Base-by-base conservation (phyloP, 257 asterid genomes). In the Solanum dulcamara region DNA sequence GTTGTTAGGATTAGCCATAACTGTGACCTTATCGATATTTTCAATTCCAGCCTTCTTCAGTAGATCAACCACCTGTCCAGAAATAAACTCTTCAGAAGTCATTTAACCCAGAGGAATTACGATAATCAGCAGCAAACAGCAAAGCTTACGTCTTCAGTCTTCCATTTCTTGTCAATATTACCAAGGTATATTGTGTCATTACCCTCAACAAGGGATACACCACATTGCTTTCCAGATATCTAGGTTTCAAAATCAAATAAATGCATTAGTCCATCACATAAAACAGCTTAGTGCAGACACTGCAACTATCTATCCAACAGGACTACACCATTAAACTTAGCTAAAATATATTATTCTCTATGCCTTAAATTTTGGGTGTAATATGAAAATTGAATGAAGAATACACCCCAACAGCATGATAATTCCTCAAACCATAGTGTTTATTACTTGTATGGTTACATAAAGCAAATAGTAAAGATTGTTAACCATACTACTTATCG, bases 151-250 rank as follows among this genome's bases (percentile, higher is more conserved):
- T 93, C 95, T 86, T 91, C 90, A 48, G 84, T 85, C 90, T 92
- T 94, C 98, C 98, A 94, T 33, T 81, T 88, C 85, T 86, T 91
- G 90, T 93, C 91, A 81, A 94, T 92, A 91, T 91, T 92, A 51
- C 96, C 94, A 71, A 94, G 93, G 88, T 74, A 93, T 91, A 93
- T 60, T 59, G 97, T 92, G 89, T 91, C 95, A 33, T 91, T 91
- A 26, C 97, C 97, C 90, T 89, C 93, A 35, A 91, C 96, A 77
- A 89, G 89, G 68, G 84, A 86, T 83, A 81, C 88, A 71, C 80
- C 88, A 87, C 95, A 94, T 84, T 84, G 89, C 92, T 90, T 92
- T 68, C 97, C 98, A 84, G 93, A 86, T 66, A 94, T 93, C 98
- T 94, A 85, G 77, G 64, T 72, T 67, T 50, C 70, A 50, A 86